phyloP scores from a whole-genome alignment of 2,329 filamentous ascomycete genomes.

The Xylaria hypoxylon region DNA sequence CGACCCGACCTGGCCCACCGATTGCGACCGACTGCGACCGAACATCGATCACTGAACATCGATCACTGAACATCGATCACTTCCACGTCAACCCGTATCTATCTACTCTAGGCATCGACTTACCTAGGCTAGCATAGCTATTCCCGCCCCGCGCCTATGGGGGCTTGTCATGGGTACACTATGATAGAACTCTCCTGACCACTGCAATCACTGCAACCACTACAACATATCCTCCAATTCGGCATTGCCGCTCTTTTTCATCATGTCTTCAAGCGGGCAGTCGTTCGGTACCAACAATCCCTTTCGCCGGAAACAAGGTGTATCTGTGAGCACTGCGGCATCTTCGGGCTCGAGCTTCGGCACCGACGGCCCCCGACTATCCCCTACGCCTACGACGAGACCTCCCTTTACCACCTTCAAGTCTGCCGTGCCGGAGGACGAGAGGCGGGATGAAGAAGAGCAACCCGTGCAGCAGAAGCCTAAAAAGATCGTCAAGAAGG shows the following conservation, averaged over 20 bases:
- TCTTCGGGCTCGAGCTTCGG: constrained; percentile 38
- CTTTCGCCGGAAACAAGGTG: constrained; percentile 60
- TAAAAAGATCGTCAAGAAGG: constrained; percentile 72
- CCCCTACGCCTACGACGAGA: constrained; percentile 33
- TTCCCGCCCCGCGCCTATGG: constrained; percentile 24
- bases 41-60: not conserved
- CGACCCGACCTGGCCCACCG: constrained; percentile 11
- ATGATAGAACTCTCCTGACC: constrained; percentile 24
- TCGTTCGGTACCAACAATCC: constrained; percentile 62
- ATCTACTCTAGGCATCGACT: constrained; percentile 4
- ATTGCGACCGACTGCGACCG: constrained; percentile 21
- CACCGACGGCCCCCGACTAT: constrained; percentile 36
- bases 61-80: too few species aligned
- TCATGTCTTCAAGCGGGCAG: constrained; percentile 53
- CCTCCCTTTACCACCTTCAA: constrained; percentile 50
- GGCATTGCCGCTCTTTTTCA: constrained; percentile 31
- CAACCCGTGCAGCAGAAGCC: constrained; percentile 46
- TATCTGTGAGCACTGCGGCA: constrained; percentile 38
- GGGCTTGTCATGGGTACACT: constrained; percentile 30
- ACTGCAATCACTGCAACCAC: too few species aligned
- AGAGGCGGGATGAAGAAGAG: constrained; percentile 50
- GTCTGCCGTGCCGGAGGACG: constrained; percentile 50
- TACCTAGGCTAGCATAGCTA: not conserved
- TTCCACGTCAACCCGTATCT: constrained; percentile 11
- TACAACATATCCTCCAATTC: constrained; percentile 18